These are phyloP conservation scores for Kurtzmaniella quercitrusa DNA, from an alignment of 1,139 yeast genomes.

Conservation along the genomic window DNA sequence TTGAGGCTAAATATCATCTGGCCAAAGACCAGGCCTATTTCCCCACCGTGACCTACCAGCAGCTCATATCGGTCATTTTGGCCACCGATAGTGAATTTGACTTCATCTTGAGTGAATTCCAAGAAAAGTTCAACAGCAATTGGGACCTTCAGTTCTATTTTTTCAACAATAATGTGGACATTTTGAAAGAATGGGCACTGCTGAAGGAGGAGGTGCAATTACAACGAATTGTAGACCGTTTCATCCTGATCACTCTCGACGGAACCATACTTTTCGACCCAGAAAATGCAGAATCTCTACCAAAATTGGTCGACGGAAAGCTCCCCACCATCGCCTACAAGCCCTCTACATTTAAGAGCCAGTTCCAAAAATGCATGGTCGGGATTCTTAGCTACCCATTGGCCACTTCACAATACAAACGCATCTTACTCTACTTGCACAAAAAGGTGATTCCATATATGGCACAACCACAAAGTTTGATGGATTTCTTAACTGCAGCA, in stretches of 20 bases:
- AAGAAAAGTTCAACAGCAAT: constrained; percentile 46
- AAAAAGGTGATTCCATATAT: constrained; percentile 80
- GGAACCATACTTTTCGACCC: constrained; percentile 10
- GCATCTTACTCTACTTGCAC: constrained; percentile 67
- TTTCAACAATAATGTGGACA: constrained; percentile 29
- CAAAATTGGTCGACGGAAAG: constrained; percentile 21
- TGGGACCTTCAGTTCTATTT: constrained; percentile 71
- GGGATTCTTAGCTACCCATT: constrained; percentile 47
- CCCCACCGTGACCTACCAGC: constrained; percentile 53
- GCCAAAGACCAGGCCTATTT: constrained; percentile 47
- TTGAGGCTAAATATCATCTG: constrained; percentile 54
- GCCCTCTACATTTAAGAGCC: constrained; percentile 53
- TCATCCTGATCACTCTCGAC: constrained; percentile 25
- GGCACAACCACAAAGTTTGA: constrained; percentile 73
- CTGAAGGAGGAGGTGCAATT: constrained; percentile 13
- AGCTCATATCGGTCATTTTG: constrained; percentile 26
- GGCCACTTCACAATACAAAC: constrained; percentile 60
- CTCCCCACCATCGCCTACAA: constrained; percentile 57
- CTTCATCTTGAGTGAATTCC: constrained; percentile 57
- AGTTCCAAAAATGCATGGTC: constrained; percentile 69
- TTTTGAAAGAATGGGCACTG: constrained; percentile 19
- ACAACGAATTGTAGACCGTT: constrained; percentile 31
- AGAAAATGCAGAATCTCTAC: constrained; percentile 29
- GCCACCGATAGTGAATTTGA: constrained; percentile 30
- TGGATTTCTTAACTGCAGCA: constrained; percentile 92